Evolutionary conservation across 305 asterid species (phyloP).

Genomic region (Plantago coronopus): DNA sequence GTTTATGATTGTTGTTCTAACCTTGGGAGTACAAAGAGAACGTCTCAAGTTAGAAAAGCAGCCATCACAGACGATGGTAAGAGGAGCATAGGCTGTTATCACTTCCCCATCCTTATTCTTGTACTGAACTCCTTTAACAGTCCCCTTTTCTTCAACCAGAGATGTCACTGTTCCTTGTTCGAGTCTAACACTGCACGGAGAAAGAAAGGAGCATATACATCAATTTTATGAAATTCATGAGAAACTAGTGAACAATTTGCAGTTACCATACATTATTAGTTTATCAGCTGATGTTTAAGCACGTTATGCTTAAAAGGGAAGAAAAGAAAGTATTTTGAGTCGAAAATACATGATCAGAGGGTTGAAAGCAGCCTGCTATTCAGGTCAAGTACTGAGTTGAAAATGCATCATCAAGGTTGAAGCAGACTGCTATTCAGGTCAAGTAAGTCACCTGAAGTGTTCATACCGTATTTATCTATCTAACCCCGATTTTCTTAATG

Average conservation of each 20-base stretch:
- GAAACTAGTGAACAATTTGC: too few species aligned
- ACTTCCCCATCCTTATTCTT: slow-evolving; percentile 44
- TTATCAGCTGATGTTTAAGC: too few species aligned
- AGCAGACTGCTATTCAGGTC: too few species aligned
- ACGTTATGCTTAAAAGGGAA: too few species aligned
- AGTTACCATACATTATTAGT: too few species aligned
- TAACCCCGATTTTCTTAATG: background rate
- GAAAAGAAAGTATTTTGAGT: too few species aligned
- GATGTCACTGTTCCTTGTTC: slow-evolving; percentile 68
- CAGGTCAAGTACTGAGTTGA: too few species aligned
- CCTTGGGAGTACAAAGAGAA: slow-evolving; percentile 50
- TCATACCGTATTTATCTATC: background rate
- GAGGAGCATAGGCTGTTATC: slow-evolving; percentile 44
- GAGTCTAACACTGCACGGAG: slow-evolving; percentile 33
- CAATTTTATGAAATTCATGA: background rate
- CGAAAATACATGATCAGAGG: too few species aligned
- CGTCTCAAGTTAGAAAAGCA: slow-evolving; percentile 58
- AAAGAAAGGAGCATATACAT: background rate
- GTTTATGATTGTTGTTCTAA: slow-evolving; percentile 11
- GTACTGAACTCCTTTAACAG: slow-evolving; percentile 45
- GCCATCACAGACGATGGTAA: slow-evolving; percentile 56
- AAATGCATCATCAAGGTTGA: too few species aligned
- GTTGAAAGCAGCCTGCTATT: background rate
- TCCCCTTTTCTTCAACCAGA: slow-evolving; percentile 47
- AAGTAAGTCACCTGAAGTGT: background rate